Evolutionary conservation across 768 basidiomycete species (phyloP), one percentile per base, ranked within the genome.

Genomic region (Inosperma sp.): DNA sequence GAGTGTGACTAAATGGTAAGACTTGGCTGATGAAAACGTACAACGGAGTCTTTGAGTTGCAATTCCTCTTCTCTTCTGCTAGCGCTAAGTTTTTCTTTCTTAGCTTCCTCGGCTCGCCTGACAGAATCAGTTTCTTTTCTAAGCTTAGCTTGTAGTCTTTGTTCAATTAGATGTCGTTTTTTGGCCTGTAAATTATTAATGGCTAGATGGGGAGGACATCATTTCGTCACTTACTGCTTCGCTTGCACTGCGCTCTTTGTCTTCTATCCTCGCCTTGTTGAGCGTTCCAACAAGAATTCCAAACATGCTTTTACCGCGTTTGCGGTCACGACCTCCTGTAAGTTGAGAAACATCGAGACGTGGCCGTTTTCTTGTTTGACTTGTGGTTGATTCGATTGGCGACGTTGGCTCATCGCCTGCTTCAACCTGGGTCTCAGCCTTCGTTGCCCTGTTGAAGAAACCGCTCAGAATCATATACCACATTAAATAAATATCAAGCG

Each of bases 291-390:
- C 68, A 56, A 90, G 73, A 57, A 91, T 74, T 54, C 88, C 89
- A 72, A 92, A 88, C 85, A 90, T 88, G 71, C 79, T 82, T 80
- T 87, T 88, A 65, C 88, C 88, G 61, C 87, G 84, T 71, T 86
- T 89, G 62, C 85, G 80, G 66, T 86, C 85, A 60, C 83, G 75
- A 36, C 57, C 65, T 52, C 63, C 74, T 41, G 74, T 70, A 43
- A 58, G 37, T 52, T 71, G 71, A 51, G 62, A 66, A 58, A 90
- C 72, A 66, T 89, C 86, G 55, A 90, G 74, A 61, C 84, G 80
- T 53, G 88, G 88, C 52, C 88, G 81, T 68, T 78, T 86, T 72
- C 78, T 82, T 63, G 68, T 75, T 36, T 65, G 65, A 34, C 69
- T 67, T 64, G 73, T 72, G 13, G 76, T 68, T 19, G 79, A 72